These are phyloP conservation scores for Massarina eburnea DNA, from an alignment of 2,329 filamentous ascomycete genomes.

Conservation along the genomic window DNA sequence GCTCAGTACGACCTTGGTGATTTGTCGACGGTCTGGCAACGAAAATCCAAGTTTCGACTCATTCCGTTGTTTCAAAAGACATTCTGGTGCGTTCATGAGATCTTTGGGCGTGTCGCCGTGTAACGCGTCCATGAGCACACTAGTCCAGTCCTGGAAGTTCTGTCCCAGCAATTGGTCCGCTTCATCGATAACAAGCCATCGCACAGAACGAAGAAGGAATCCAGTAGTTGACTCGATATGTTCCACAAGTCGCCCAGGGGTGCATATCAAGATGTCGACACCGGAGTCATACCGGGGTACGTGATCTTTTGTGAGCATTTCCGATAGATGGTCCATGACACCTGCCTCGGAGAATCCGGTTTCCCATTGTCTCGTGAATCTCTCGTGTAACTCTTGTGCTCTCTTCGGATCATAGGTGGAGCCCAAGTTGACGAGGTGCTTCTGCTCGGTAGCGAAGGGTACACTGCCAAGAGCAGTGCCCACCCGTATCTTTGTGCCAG, in stretches of 20 bases:
- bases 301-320: conserved; percentile 58
- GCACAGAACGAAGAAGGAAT: conserved; percentile 74
- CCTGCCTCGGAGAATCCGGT: conserved; percentile 40
- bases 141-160: conserved; percentile 89
- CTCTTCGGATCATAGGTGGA: conserved; percentile 64
- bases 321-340: conserved; percentile 41
- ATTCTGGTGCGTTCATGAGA: conserved; percentile 55
- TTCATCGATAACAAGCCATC: conserved; percentile 92
- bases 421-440: conserved; percentile 60
- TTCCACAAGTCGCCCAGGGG: conserved; percentile 87
- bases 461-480: conserved; percentile 83
- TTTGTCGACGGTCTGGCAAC: conserved; percentile 40
- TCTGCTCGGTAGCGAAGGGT: conserved; percentile 67
- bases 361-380: conserved; percentile 35
- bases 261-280: conserved; percentile 87
- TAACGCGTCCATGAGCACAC: conserved; percentile 63
- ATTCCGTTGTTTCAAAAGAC: conserved; percentile 50
- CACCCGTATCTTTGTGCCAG: conserved; percentile 73
- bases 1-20: conserved; percentile 84
- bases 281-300: conserved; percentile 68
- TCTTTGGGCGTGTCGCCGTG: conserved; percentile 54
- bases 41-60: conserved; percentile 35
- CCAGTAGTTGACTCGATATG: conserved; percentile 83
- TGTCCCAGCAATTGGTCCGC: conserved; percentile 90
- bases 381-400: conserved; percentile 53